Conservation (phyloP, 2,329 filamentous ascomycete species). For the Helotiales sp. region DNA sequence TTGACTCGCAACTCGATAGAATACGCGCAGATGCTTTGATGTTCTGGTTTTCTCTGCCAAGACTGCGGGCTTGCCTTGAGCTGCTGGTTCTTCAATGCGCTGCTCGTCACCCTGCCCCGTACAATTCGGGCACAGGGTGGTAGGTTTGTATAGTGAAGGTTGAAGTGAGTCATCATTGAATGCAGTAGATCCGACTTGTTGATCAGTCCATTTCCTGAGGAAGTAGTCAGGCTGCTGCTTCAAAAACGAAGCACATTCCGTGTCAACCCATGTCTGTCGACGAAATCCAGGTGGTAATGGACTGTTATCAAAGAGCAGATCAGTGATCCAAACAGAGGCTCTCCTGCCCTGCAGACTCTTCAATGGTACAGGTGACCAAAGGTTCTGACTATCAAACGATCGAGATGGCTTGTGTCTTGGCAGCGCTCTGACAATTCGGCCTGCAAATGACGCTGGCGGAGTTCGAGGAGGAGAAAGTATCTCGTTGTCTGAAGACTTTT, state of each 20-base stretch:
- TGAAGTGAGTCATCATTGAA: no score
- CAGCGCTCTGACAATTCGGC: neutral
- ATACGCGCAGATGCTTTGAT: no score
- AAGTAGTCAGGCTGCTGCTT: neutral
- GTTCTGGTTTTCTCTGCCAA: no score
- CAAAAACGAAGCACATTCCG: slow-evolving; percentile 1
- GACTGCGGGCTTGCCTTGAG: neutral
- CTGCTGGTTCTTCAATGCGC: neutral
- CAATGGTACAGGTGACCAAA: neutral
- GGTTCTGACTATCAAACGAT: neutral
- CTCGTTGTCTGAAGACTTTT: neutral
- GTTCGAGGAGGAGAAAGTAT: neutral
- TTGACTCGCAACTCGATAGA: no score
- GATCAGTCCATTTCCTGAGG: slow-evolving; percentile 2
- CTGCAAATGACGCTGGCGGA: neutral
- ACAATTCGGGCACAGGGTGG: no score
- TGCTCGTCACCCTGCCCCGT: no score
- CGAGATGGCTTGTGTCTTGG: neutral
- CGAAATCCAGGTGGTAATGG: neutral
- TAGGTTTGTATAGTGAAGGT: no score
- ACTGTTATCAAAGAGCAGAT: neutral
- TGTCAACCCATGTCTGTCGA: neutral
- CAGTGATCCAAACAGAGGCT: slow-evolving; percentile 3
- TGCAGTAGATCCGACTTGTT: neutral
- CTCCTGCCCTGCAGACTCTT: neutral